Base-by-base conservation (phyloP, 192 early-diverging fungal species). In the Backusella tarrabulga region DNA sequence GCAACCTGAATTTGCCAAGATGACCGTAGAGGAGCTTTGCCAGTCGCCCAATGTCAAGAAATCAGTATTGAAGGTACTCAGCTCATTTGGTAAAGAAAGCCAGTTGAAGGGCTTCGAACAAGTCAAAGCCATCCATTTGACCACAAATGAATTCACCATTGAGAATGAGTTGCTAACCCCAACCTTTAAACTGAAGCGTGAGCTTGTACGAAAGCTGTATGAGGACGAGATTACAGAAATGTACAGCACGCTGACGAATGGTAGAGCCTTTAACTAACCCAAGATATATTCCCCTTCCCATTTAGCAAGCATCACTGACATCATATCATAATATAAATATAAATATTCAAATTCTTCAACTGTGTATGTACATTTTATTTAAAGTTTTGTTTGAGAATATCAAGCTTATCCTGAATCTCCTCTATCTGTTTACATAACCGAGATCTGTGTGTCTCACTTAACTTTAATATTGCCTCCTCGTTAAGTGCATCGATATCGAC, bases 31-130 rank as follows among this genome's bases (percentile, higher is more conserved):
- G 83, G 89, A 72, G 83, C 88, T 34, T 73, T 63, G 56, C 23
- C 73, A 52, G 5, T 74, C 82, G 34, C 77, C 83, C 0, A 42
- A 76, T 21, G 89, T 93, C 67, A 85, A 83, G 23, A 81, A 85
- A 23, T 84, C 87, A 6, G 32, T 97, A 44, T 56, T 91, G 34
- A 85, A 88, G 67, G 79, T 87, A 0, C 76, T 96, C 42, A 78
- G 81, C 5, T 78, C 72, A 0, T 82, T 86, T 80, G 93, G 92
- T 26, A 88, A 87, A 36, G 85, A 84, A 44, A 80, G 85, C 42
- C 92, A 92, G 56, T 82, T 97, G 76, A 92, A 94, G 82, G 95
- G 97, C 0, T 98, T 96, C 81, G 96, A 98, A 83, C 88, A 91
- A 76, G 81, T 94, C 34, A 93, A 90, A 77, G 90, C 86, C 21